Evolutionary conservation across 1,139 yeast species (phyloP).

Genomic region (Scheffersomyces segobiensis): DNA sequence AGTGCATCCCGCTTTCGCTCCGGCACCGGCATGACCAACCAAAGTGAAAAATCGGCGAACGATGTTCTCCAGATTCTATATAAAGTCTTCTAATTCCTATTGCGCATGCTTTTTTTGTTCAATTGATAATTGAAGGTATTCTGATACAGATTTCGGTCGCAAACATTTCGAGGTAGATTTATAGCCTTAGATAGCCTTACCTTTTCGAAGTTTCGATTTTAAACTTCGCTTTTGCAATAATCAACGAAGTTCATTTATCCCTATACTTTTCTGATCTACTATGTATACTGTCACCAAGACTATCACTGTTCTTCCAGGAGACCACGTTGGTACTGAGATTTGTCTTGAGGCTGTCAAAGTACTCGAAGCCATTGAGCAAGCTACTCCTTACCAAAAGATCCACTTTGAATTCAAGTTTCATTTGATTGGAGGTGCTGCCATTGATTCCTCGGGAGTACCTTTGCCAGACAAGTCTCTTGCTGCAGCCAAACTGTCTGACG

Average conservation of each 20-base stretch:
- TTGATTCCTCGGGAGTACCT: conserved; percentile 93
- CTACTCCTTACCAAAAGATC: conserved; percentile 53
- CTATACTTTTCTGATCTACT: neutral
- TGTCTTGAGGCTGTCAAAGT: conserved; percentile 91
- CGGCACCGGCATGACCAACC: neutral
- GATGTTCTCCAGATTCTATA: neutral
- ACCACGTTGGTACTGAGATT: conserved; percentile 93
- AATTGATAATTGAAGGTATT: neutral
- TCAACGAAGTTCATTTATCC: neutral
- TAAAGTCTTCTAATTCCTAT: neutral
- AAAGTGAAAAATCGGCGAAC: neutral
- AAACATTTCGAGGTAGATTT: neutral
- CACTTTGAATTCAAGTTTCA: conserved; percentile 78
- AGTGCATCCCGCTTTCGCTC: neutral
- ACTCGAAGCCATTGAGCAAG: conserved; percentile 69
- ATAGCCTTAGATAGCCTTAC: neutral
- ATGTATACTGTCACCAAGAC: conserved; percentile 43
- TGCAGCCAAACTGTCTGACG: conserved; percentile 88
- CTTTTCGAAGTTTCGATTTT: neutral
- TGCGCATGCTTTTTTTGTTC: neutral
- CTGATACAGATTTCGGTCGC: no score
- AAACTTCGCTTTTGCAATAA: neutral
- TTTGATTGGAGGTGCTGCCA: conserved; percentile 96
- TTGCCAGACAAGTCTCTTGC: conserved; percentile 84
- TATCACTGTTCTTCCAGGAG: conserved; percentile 90